Percentiles rank a stretch among this genome's conserved stretches.
These are phyloP conservation scores for Geranium brycei DNA, from an alignment of 345 rosid species.

Conservation along the genomic window DNA sequence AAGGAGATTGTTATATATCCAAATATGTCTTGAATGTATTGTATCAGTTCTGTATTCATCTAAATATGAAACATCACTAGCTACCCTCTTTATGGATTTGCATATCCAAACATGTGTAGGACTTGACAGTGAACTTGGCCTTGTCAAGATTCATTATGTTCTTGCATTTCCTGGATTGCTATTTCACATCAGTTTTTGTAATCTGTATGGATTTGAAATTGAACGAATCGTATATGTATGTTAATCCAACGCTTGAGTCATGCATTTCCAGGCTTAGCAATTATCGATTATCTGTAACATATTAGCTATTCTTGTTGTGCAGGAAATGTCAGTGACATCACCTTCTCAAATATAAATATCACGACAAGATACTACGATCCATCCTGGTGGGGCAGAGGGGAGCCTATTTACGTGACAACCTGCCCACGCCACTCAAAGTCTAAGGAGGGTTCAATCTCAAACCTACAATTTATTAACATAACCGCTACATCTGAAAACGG, in stretches of 20 bases:
- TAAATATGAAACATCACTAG: no score
- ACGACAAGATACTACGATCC: constrained; percentile 77
- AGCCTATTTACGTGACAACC: constrained; percentile 79
- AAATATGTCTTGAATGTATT: no score
- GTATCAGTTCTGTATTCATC: no score
- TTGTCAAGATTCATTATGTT: neutral
- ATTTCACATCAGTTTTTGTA: neutral
- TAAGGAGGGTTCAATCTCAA: constrained; percentile 50
- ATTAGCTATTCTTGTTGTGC: constrained; percentile 14
- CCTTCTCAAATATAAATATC: constrained; percentile 76
- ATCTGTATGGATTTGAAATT: neutral
- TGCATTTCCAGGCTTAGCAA: neutral
- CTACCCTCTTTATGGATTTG: no score
- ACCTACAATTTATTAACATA: constrained; percentile 54
- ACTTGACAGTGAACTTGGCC: neutral
- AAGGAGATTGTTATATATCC: no score
- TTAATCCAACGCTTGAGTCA: neutral
- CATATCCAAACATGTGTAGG: no score
- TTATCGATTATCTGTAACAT: no score
- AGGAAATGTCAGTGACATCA: constrained; percentile 71
- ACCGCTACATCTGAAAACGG: constrained; percentile 68
- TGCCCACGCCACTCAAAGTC: constrained; percentile 43
- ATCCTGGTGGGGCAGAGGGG: constrained; percentile 95
- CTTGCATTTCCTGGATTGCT: neutral
- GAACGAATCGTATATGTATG: neutral